These are phyloP conservation scores for Phoma sp. DNA, from an alignment of 2,329 filamentous ascomycete species.

Conservation along the genomic window DNA sequence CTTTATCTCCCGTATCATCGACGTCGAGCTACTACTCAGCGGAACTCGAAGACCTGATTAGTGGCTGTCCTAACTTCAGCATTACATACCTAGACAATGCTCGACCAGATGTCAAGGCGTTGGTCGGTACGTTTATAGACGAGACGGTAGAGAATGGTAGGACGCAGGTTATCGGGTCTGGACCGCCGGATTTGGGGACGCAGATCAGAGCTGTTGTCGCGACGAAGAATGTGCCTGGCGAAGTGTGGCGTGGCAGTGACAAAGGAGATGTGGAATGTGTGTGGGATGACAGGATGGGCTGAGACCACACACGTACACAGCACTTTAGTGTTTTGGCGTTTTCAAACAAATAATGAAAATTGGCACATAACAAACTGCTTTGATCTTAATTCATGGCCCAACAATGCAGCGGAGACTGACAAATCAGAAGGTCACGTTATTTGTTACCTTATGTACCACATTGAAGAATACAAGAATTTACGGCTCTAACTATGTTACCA, in stretches of 20 bases:
- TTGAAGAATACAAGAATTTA: too few species aligned
- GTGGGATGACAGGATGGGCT: slow-evolving; percentile 42
- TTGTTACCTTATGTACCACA: too few species aligned
- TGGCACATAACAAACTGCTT: too few species aligned
- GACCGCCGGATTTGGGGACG: slow-evolving; percentile 31
- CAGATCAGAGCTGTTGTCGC: slow-evolving; percentile 37
- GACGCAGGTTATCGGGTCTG: slow-evolving; percentile 32
- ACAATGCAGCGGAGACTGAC: too few species aligned
- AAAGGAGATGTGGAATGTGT: slow-evolving; percentile 32
- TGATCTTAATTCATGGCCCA: too few species aligned
- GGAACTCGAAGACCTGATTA: slow-evolving; percentile 15
- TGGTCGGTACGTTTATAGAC: slow-evolving; percentile 25
- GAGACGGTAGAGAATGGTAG: slow-evolving; percentile 24
- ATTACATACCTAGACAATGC: slow-evolving; percentile 29
- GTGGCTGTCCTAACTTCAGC: slow-evolving; percentile 22
- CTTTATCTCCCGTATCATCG: slow-evolving; percentile 3
- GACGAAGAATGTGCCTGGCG: slow-evolving; percentile 21
- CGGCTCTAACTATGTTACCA: too few species aligned
- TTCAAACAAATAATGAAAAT: too few species aligned
- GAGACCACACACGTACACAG: neutral
- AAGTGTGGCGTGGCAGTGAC: slow-evolving; percentile 38
- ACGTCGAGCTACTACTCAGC: neutral
- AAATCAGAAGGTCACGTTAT: too few species aligned
- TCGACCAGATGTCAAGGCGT: slow-evolving; percentile 19
- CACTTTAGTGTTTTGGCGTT: too few species aligned